Percentiles rank a stretch among this genome's conserved stretches.
phyloP scores from a whole-genome alignment of 2,329 filamentous ascomycete genomes.

The Diaporthe longicolla region DNA sequence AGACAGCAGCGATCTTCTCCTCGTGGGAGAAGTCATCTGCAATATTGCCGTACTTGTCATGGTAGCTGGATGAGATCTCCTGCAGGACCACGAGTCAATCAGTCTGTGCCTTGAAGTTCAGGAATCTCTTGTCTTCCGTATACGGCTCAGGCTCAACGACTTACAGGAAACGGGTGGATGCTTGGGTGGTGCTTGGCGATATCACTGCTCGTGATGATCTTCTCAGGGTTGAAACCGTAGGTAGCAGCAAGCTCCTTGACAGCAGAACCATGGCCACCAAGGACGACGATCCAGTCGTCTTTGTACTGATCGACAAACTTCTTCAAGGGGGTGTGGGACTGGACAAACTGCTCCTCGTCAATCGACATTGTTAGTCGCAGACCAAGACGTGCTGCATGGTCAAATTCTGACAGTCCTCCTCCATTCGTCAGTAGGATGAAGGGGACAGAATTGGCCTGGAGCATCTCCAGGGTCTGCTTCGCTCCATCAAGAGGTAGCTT shows the following conservation, averaged over 20 bases:
- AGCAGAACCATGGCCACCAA: conserved; percentile 62
- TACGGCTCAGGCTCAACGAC: background rate
- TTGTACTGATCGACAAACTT: conserved; percentile 65
- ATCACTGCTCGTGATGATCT: conserved; percentile 56
- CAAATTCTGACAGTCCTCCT: conserved; percentile 76
- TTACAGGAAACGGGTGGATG: conserved; percentile 51
- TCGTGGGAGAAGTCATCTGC: conserved; percentile 53
- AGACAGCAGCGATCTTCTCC: conserved; percentile 59
- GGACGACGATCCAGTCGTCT: conserved; percentile 66
- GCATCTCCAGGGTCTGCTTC: conserved; percentile 68
- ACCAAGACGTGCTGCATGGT: conserved; percentile 72
- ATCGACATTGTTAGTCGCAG: conserved; percentile 65
- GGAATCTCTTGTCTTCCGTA: accelerated
- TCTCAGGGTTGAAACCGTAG: conserved; percentile 52
- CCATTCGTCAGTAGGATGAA: conserved; percentile 84
- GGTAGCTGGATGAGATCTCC: conserved; percentile 53
- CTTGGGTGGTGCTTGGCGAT: conserved; percentile 45
- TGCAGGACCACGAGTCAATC: background rate
- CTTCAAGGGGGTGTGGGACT: conserved; percentile 81
- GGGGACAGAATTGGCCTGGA: conserved; percentile 74
- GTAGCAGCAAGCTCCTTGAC: conserved; percentile 49
- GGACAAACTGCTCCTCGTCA: conserved; percentile 67
- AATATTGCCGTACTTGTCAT: conserved; percentile 55
- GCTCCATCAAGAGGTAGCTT: conserved; percentile 74
- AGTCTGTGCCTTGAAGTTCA: background rate